Evolutionary conservation across 768 basidiomycete genomes (phyloP), one percentile per base, ranked within the genome.

Genomic region (Leccinum boreale): DNA sequence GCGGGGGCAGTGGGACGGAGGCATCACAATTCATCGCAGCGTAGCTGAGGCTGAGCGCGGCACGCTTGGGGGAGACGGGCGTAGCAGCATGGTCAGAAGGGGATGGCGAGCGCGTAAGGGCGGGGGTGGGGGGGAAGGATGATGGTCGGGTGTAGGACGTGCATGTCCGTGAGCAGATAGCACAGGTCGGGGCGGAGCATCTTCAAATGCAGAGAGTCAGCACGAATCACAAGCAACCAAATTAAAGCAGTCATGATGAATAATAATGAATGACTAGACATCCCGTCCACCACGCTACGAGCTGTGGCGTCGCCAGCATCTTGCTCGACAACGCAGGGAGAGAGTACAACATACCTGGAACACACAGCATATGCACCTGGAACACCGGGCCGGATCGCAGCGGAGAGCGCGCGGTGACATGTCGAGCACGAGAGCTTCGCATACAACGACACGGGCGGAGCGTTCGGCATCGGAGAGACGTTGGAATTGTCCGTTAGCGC

Each of bases 91-190:
- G 55, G 1, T 66, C 60, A 1, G 71, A 58, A 12, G 62, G 67
- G 29, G 71, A 72, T 7, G 75, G 67, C 5, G 73, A 71, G 39
- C 67, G 66, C 2, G 73, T 74, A 50, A 75, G 69, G 21, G 70
- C 70, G 3, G 75, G 76, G 1, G 75, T 77, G 2, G 75, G 73
- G 23, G 76, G 75, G 21, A 67, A 52, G 33, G 74, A 77, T 12
- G 67, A 58, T 2, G 68, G 70, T 15, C 63, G 63, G 29, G 61
- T 70, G 26, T 66, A 71, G 1, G 69, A 74, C 24, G 72, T 73
- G 50, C 76, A 77, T 26, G 69, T 77, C 12, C 76, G 67, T 15
- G 76, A 62, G 50, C 76, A 77, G 45, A 77, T 67, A 4, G 66
- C 61, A 52, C 76, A 77, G 17, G 67, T 74, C 45, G 70, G 61